phyloP scores from a whole-genome alignment of 148 eudicot species.

The Pouteria glomerata region DNA sequence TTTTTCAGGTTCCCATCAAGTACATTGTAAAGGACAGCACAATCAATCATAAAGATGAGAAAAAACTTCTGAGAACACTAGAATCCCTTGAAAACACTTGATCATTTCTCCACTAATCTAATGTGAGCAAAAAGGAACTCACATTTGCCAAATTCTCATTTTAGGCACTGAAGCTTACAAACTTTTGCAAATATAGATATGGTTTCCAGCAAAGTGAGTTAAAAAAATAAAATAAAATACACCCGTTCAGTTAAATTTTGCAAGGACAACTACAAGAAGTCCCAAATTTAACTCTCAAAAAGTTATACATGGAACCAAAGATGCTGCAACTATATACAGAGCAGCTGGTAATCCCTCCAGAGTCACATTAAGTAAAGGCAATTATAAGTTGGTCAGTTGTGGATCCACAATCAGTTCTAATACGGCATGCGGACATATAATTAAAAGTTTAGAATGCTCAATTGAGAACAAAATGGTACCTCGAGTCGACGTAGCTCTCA shows the following conservation, averaged over 20 bases:
- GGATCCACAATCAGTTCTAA: background rate
- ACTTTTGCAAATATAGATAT: no score
- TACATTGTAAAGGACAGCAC: no score
- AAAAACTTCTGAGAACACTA: no score
- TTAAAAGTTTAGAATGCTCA: constrained; percentile 17
- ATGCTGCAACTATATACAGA: background rate
- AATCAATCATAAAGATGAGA: no score
- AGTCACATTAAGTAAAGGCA: background rate
- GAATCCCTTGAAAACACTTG: no score
- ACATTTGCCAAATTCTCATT: no score
- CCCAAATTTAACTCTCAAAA: background rate
- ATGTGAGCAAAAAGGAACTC: no score
- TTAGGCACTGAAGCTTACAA: no score
- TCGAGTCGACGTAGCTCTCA: constrained; percentile 84
- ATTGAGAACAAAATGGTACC: constrained; percentile 68
- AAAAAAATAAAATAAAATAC: no score
- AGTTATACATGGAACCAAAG: background rate
- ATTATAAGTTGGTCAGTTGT: background rate
- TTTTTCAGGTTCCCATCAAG: no score
- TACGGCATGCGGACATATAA: background rate
- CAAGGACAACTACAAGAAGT: background rate
- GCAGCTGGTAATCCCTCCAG: background rate
- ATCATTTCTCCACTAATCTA: no score
- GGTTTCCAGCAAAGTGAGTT: no score
- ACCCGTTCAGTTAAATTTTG: background rate